Evolutionary conservation across 73 alveolate genomes (phyloP).

Genomic region (Diophrys sp.): DNA sequence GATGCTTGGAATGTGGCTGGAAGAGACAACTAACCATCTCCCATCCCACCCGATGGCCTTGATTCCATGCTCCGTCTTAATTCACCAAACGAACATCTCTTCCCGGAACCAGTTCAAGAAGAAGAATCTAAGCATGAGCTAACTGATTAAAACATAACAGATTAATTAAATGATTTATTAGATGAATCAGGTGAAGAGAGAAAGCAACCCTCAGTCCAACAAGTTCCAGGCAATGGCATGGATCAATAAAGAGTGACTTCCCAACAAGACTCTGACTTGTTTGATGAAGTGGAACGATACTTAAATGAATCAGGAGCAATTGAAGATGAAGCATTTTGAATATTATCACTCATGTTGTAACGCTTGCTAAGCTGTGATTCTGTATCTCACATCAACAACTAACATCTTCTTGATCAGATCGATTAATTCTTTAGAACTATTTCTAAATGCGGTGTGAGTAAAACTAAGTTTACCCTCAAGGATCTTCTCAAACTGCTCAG

Average conservation of each 20-base stretch:
- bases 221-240: not conserved
- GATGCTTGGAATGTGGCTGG: not conserved
- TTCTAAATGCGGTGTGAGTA: slow-evolving; percentile 45
- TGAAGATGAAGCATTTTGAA: too few relatives aligned
- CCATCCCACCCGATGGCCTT: too few relatives aligned
- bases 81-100: not conserved
- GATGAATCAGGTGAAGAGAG: not conserved
- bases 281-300: not conserved
- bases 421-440: slow-evolving; percentile 57
- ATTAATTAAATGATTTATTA: not conserved
- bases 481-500: slow-evolving; percentile 15
- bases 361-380: slow-evolving; percentile 60
- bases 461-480: not conserved
- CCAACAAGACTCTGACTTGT: not conserved
- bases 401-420: slow-evolving; percentile 48
- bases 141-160: not conserved
- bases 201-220: not conserved
- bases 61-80: too few relatives aligned
- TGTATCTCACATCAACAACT: slow-evolving; percentile 32
- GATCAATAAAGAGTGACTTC: not conserved
- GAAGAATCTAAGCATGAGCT: not conserved
- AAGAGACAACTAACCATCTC: too few relatives aligned
- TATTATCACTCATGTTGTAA: slow-evolving; percentile 64
- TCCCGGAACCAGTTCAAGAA: not conserved
- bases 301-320: not conserved